These are phyloP conservation scores for Yamadazyma aaseri DNA, from an alignment of 1,139 yeast species.

Conservation along the genomic window DNA sequence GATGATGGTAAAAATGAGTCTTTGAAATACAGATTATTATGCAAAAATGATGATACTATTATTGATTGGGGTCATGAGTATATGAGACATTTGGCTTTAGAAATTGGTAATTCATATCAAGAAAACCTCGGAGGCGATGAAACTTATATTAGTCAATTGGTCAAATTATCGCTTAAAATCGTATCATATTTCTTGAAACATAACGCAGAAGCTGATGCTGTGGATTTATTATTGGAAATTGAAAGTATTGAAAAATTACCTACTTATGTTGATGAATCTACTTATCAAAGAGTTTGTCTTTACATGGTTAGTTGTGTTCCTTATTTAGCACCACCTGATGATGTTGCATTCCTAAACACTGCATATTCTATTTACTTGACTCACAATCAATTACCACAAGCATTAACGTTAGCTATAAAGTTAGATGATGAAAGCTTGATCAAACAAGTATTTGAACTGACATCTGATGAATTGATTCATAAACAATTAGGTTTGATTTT, in stretches of 20 bases:
- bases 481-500: conserved; percentile 90
- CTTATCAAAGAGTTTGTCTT: conserved; percentile 85
- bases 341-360: conserved; percentile 78
- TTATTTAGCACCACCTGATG: conserved; percentile 93
- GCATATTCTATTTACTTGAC: conserved; percentile 86
- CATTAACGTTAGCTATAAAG: conserved; percentile 83
- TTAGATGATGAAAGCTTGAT: conserved; percentile 81
- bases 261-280: conserved; percentile 79
- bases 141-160: conserved; percentile 42
- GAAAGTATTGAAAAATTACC: conserved; percentile 84
- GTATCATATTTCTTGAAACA: conserved; percentile 90
- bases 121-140: conserved; percentile 62
- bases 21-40: conserved; percentile 73
- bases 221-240: conserved; percentile 84
- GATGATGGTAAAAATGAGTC: conserved; percentile 82
- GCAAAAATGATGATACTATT: conserved; percentile 51
- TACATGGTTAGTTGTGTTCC: conserved; percentile 97
- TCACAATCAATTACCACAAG: conserved; percentile 83
- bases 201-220: conserved; percentile 98
- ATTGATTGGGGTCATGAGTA: conserved; percentile 98
- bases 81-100: conserved; percentile 91
- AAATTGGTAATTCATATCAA: conserved; percentile 85
- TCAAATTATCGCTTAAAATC: conserved; percentile 69
- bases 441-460: conserved; percentile 72
- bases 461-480: conserved; percentile 70